These are phyloP conservation scores for Penicillium sp. DNA, from an alignment of 2,329 filamentous ascomycete genomes.

Conservation along the genomic window DNA sequence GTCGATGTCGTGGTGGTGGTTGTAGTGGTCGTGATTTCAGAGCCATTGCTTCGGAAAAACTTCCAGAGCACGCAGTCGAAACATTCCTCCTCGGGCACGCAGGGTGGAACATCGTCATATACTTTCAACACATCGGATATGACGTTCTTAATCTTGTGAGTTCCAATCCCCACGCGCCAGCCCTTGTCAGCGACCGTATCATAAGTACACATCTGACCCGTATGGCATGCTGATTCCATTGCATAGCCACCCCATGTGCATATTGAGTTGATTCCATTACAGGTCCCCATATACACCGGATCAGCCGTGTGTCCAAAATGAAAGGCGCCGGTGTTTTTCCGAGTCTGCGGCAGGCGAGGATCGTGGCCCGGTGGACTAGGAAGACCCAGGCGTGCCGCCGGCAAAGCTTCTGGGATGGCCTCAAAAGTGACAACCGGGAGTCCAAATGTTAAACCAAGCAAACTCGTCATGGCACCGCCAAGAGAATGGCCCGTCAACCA, in stretches of 20 bases:
- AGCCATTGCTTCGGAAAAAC: slow-evolving; percentile 87
- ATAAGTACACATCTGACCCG: slow-evolving; percentile 80
- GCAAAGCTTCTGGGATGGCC: slow-evolving; percentile 82
- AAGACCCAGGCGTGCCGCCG: slow-evolving; percentile 75
- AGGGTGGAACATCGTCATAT: slow-evolving; percentile 75
- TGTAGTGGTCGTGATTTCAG: slow-evolving; percentile 60
- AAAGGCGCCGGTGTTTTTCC: slow-evolving; percentile 68
- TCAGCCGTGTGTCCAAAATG: slow-evolving; percentile 96
- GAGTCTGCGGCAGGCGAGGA: slow-evolving; percentile 62
- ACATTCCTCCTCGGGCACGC: slow-evolving; percentile 70
- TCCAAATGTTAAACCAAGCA: slow-evolving; percentile 86
- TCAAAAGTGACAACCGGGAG: slow-evolving; percentile 88
- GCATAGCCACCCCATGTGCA: slow-evolving; percentile 92
- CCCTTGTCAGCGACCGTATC: slow-evolving; percentile 88
- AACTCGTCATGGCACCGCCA: slow-evolving; percentile 79
- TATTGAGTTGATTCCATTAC: slow-evolving; percentile 80
- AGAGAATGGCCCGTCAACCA: slow-evolving; percentile 93
- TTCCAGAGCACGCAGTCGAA: slow-evolving; percentile 91
- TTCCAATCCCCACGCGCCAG: slow-evolving; percentile 85
- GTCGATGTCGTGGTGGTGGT: slow-evolving; percentile 53
- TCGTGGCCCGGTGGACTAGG: slow-evolving; percentile 75
- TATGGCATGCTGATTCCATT: slow-evolving; percentile 87
- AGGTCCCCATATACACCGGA: slow-evolving; percentile 87
- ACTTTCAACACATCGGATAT: slow-evolving; percentile 80
- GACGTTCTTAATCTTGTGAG: slow-evolving; percentile 81